These are phyloP conservation scores for Pestalotiopsis sp. DNA, from an alignment of 2,329 filamentous ascomycete genomes.

Conservation along the genomic window DNA sequence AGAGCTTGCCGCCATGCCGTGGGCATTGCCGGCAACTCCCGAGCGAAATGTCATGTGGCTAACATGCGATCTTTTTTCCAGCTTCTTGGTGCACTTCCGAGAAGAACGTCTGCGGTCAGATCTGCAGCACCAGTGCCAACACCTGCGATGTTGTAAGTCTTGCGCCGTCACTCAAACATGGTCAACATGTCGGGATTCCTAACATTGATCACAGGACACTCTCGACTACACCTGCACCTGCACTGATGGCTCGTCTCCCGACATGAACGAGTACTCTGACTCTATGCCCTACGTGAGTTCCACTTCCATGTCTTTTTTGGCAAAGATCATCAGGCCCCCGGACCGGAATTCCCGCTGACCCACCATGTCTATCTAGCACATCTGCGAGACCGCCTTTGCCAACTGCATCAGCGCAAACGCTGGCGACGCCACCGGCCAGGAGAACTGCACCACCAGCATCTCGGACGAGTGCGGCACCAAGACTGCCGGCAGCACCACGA, in stretches of 20 bases:
- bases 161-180: background rate
- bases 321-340: background rate
- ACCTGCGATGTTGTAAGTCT: constrained; percentile 6
- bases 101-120: constrained; percentile 4
- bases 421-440: constrained; percentile 45
- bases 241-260: background rate
- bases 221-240: constrained; percentile 6
- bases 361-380: constrained; percentile 41
- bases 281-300: constrained; percentile 29
- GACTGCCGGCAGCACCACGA: constrained; percentile 38
- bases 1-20: background rate
- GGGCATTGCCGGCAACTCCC: background rate
- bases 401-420: constrained; percentile 49
- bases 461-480: constrained; percentile 49
- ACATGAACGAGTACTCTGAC: constrained; percentile 5
- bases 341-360: constrained; percentile 3
- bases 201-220: background rate
- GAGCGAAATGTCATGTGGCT: background rate
- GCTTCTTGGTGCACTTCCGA: constrained; percentile 9
- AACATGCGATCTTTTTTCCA: background rate
- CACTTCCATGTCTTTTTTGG: background rate
- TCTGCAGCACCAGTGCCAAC: background rate
- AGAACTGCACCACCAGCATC: constrained; percentile 51
- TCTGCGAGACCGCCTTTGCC: constrained; percentile 51
- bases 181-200: background rate